Percentiles rank a stretch among this genome's conserved stretches.
Evolutionary conservation across 257 asterid species (phyloP).

Genomic region (Nicotiana paniculata): DNA sequence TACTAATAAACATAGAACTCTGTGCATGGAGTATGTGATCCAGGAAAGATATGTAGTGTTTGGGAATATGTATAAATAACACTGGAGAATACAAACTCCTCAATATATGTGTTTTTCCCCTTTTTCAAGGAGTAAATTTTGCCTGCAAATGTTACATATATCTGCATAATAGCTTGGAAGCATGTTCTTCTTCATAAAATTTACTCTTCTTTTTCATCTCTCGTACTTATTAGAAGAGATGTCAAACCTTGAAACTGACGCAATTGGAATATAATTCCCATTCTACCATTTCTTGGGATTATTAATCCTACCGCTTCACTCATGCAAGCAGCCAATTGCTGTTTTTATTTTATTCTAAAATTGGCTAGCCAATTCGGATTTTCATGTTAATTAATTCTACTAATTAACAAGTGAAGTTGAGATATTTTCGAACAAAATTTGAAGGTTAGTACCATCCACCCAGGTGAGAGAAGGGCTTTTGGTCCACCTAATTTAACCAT

Average conservation of each 20-base stretch:
- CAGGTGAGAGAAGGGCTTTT: too few species aligned
- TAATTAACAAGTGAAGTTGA: not conserved
- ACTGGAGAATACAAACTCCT: not conserved
- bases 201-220: not conserved
- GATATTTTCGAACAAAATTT: too few species aligned
- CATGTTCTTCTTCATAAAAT: constrained; percentile 1
- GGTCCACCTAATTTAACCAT: too few species aligned
- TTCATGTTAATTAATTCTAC: not conserved
- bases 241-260: constrained; percentile 6
- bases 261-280: not conserved
- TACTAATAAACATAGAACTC: not conserved
- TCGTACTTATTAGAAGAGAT: not conserved
- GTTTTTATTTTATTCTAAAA: too few species aligned
- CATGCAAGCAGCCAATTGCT: not conserved
- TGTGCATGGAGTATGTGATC: not conserved
- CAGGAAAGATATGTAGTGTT: not conserved
- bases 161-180: not conserved
- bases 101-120: not conserved
- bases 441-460: not conserved
- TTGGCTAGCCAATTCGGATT: not conserved
- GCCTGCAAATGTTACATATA: not conserved
- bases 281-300: constrained; percentile 1
- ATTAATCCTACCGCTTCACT: not conserved
- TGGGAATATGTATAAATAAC: not conserved
- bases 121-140: not conserved